phyloP scores from a whole-genome alignment of 495 filamentous ascomycete genomes.

The Hamigera avellanea region DNA sequence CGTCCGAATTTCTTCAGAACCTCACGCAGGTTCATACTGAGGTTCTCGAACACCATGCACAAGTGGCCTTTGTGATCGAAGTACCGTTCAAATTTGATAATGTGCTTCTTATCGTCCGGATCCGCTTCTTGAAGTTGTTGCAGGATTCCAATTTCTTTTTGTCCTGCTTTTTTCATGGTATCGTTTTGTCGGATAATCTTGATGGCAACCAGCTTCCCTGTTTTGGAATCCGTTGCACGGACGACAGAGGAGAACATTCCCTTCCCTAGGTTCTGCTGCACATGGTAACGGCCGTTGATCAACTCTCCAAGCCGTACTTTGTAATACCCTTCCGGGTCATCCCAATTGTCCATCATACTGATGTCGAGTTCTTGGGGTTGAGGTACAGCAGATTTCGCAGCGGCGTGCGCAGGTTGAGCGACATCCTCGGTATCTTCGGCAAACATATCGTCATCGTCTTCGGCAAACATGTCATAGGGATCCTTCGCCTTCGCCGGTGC shows the following conservation, averaged over 20 bases:
- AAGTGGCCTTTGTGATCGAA: slow-evolving; percentile 95
- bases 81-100: slow-evolving; percentile 71
- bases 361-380: slow-evolving; percentile 57
- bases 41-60: slow-evolving; percentile 93
- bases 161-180: slow-evolving; percentile 83
- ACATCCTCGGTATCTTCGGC: slow-evolving; percentile 45
- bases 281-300: slow-evolving; percentile 75
- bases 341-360: slow-evolving; percentile 86
- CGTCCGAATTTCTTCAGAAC: slow-evolving; percentile 96
- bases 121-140: slow-evolving; percentile 73
- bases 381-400: slow-evolving; percentile 37
- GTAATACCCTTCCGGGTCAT: slow-evolving; percentile 92
- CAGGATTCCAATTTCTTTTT: slow-evolving; percentile 88
- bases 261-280: slow-evolving; percentile 77
- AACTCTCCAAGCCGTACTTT: slow-evolving; percentile 83
- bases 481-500: slow-evolving; percentile 32
- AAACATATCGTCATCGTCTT: slow-evolving; percentile 86
- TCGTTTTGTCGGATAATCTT: slow-evolving; percentile 94
- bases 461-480: slow-evolving; percentile 93
- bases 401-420: slow-evolving; percentile 26
- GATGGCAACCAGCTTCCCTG: slow-evolving; percentile 64
- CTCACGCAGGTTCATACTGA: slow-evolving; percentile 84
- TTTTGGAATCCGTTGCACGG: slow-evolving; percentile 69
- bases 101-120: slow-evolving; percentile 82
- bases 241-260: slow-evolving; percentile 97